Evolutionary conservation across 2,329 filamentous ascomycete species (phyloP).

Genomic region (Colletotrichum sansevieriae): DNA sequence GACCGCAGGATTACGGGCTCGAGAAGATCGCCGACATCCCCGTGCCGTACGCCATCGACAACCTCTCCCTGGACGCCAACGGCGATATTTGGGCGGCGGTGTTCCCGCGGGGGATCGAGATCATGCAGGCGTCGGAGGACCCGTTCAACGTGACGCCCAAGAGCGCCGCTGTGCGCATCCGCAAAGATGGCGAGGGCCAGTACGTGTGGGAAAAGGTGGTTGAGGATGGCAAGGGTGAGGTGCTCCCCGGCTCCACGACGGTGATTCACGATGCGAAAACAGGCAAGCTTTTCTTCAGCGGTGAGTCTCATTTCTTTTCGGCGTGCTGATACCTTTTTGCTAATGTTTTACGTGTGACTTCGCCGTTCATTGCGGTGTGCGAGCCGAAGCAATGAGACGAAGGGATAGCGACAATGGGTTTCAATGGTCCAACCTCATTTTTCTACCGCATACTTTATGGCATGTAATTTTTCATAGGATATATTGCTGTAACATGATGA

Average conservation of each 20-base stretch:
- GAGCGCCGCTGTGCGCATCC: conserved; percentile 45
- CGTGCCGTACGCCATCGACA: conserved; percentile 46
- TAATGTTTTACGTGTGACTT: conserved; percentile 40
- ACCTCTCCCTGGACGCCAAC: conserved; percentile 45
- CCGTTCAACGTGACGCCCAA: conserved; percentile 40
- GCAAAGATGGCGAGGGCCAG: conserved; percentile 34
- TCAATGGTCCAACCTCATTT: not conserved
- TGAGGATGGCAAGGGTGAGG: conserved; percentile 46
- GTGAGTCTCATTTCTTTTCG: conserved; percentile 39
- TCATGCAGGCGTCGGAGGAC: conserved; percentile 40
- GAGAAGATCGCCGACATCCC: conserved; percentile 42
- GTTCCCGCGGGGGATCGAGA: conserved; percentile 42
- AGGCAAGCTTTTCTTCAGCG: conserved; percentile 46
- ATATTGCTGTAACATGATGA: too few relatives aligned
- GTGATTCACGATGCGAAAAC: conserved; percentile 48
- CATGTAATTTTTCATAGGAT: too few relatives aligned
- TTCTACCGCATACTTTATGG: too few relatives aligned
- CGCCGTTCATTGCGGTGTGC: conserved; percentile 45
- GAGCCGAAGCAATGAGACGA: conserved; percentile 29
- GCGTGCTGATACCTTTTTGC: not conserved
- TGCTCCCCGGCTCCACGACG: conserved; percentile 45
- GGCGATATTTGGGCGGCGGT: conserved; percentile 47
- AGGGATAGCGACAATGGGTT: not conserved
- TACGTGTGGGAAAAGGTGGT: conserved; percentile 46
- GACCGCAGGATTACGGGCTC: conserved; percentile 35